Percentiles rank a stretch among this genome's conserved stretches.
Evolutionary conservation across 768 basidiomycete species (phyloP).

Genomic region (Galerina marginata): DNA sequence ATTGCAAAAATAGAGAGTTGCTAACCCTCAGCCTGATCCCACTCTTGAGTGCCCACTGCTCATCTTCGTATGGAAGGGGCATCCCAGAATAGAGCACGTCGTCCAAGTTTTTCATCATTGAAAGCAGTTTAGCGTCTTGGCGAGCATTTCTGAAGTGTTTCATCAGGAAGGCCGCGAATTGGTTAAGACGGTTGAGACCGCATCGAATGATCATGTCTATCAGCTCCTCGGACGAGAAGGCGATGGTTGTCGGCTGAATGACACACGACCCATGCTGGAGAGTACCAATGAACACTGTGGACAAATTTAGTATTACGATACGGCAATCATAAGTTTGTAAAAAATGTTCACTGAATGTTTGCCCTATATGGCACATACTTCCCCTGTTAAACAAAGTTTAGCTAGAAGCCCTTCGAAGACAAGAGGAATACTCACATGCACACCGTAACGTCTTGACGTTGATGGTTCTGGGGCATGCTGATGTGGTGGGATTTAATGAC

Average conservation of each 20-base stretch:
- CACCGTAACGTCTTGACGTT: constrained; percentile 69
- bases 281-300: constrained; percentile 69
- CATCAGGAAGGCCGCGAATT: constrained; percentile 74
- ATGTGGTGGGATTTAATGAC: constrained; percentile 64
- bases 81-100: constrained; percentile 73
- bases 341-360: constrained; percentile 68
- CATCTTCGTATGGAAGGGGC: constrained; percentile 68
- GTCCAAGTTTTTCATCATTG: constrained; percentile 58
- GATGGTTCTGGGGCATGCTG: constrained; percentile 50
- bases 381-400: constrained; percentile 57
- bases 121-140: constrained; percentile 63
- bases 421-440: constrained; percentile 63
- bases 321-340: constrained; percentile 27
- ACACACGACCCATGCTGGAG: constrained; percentile 77
- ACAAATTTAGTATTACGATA: constrained; percentile 27
- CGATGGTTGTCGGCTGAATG: constrained; percentile 69
- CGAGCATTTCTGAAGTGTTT: constrained; percentile 66
- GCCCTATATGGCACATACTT: constrained; percentile 84
- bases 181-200: constrained; percentile 75
- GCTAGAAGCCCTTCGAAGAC: constrained; percentile 32
- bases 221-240: constrained; percentile 72
- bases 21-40: constrained; percentile 69
- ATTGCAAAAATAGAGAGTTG: constrained; percentile 20
- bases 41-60: constrained; percentile 69
- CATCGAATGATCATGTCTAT: constrained; percentile 72